Base-by-base conservation (phyloP, 345 rosid species). In the Streptanthus diversifolius region DNA sequence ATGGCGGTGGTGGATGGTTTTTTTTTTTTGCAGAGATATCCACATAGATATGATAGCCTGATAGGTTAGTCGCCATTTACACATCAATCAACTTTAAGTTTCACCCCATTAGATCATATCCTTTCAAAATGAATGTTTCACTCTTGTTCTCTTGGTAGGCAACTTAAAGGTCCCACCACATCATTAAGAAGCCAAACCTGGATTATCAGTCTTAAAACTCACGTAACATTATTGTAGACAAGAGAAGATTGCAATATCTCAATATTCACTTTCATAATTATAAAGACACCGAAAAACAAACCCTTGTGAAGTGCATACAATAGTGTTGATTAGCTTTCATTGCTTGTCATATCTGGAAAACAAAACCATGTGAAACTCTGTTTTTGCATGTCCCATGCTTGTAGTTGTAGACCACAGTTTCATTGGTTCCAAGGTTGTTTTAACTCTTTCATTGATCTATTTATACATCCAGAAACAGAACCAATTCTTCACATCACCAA, bases 401-500 rank as follows among this genome's bases (percentile, higher is more conserved):
- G 65, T 55, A 68, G 54, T 57, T 55, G 54, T 43, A 56, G 55
- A 32, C 43, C 64, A 56, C 24, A 43, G 22, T 22, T 45, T 70
- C 19, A 59, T 43, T 44, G 35, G 2, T 45, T 47, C 3, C 48
- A 47, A 12, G 37, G 48, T 57, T 27, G 58, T 7, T 68, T 33
- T 47, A 33, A 59, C 36, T 70, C 37, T 2, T 41, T 47, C 37
- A n/a, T 11, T 36, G 29, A 48, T 70, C 58, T 71, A 70, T 57
- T 57, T 70, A 70, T 44, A 45, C 45, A 33, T 49, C 27, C 51
- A 17, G n/a, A 47, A 35, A 15, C 29, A 35, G 27, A 24, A 35
- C 27, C 44, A 45, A 32, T 43, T 47, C 74, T 59, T 71, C 68
- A 71, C 30, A 71, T 49, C 9, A 71, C 48, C 68, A 71, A 71